A percentile compares a stretch with the other conserved stretches of the same genome.
phyloP scores from a whole-genome alignment of 1,284 basidiomycete genomes.

The Leccinum holopus region DNA sequence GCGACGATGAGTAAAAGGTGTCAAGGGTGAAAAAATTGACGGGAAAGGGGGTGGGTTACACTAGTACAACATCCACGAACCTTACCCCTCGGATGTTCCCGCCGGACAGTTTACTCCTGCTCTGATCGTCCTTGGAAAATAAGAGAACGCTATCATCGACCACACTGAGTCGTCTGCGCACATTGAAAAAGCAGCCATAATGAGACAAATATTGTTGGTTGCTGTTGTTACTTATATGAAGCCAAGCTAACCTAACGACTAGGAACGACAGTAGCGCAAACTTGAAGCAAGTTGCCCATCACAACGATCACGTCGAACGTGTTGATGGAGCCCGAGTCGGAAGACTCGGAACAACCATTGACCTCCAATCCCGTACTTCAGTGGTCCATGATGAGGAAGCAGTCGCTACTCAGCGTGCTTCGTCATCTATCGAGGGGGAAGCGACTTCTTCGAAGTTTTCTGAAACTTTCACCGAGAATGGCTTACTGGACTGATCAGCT shows the following conservation, averaged over 20 bases:
- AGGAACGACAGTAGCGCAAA: slow-evolving; percentile 1
- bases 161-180: not conserved
- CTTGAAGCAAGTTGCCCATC: not conserved
- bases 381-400: not conserved
- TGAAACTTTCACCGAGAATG: not conserved
- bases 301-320: not conserved
- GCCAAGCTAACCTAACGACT: slow-evolving; percentile 2
- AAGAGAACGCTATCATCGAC: not conserved
- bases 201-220: slow-evolving; percentile 5
- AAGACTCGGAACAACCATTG: not conserved
- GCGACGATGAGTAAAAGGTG: too few relatives aligned
- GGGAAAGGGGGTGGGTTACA: too few relatives aligned
- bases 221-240: not conserved
- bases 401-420: not conserved
- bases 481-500: not conserved
- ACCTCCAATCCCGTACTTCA: not conserved
- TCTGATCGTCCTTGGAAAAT: not conserved
- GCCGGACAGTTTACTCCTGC: not conserved
- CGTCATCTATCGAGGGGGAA: not conserved
- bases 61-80: too few relatives aligned
- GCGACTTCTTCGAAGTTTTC: not conserved
- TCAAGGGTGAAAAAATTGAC: too few relatives aligned
- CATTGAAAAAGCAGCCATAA: not conserved
- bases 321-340: not conserved
- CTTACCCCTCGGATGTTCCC: too few relatives aligned